Evolutionary conservation across 176 grass and related monocot species (phyloP).

Genomic region (Typha latifolia): DNA sequence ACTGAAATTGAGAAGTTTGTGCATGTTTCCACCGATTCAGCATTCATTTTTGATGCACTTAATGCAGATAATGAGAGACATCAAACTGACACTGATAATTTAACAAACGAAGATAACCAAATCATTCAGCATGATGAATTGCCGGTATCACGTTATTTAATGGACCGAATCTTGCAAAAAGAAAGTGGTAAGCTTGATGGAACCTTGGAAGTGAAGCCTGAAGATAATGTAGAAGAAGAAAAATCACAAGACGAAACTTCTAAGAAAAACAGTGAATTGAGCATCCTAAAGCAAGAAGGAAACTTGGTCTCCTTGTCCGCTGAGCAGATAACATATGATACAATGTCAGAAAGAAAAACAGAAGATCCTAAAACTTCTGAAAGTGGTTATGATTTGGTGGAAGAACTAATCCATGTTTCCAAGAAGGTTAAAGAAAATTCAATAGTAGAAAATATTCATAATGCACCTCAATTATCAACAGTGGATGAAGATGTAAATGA

Average conservation of each 20-base stretch:
- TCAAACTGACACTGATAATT: slow-evolving; percentile 3
- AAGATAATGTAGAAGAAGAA: slow-evolving; percentile 1
- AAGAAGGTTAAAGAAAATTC: slow-evolving; percentile 15
- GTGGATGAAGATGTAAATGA: slow-evolving; percentile 18
- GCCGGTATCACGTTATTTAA: slow-evolving; percentile 48
- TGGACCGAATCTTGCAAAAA: slow-evolving; percentile 49
- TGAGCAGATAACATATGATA: slow-evolving; percentile 24
- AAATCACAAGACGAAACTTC: slow-evolving; percentile 31
- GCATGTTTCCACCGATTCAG: slow-evolving; percentile 26
- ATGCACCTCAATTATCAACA: slow-evolving; percentile 19
- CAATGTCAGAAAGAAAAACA: slow-evolving; percentile 22
- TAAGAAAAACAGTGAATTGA: slow-evolving; percentile 4
- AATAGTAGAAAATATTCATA: slow-evolving; percentile 12
- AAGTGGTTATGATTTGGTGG: slow-evolving; percentile 20
- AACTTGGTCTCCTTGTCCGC: slow-evolving; percentile 3
- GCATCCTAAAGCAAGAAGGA: slow-evolving; percentile 31
- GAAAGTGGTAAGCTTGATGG: slow-evolving; percentile 15
- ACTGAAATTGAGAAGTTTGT: slow-evolving; percentile 12
- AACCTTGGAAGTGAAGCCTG: slow-evolving; percentile 18
- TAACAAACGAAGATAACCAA: slow-evolving; percentile 7
- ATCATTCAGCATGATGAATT: slow-evolving; percentile 44
- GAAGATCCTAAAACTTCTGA: slow-evolving; percentile 23
- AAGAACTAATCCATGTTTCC: slow-evolving; percentile 23
- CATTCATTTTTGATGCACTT: neutral
- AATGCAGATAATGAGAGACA: slow-evolving; percentile 21